Conservation (phyloP, 2,329 filamentous ascomycete genomes). For the Madurella mycetomatis region DNA sequence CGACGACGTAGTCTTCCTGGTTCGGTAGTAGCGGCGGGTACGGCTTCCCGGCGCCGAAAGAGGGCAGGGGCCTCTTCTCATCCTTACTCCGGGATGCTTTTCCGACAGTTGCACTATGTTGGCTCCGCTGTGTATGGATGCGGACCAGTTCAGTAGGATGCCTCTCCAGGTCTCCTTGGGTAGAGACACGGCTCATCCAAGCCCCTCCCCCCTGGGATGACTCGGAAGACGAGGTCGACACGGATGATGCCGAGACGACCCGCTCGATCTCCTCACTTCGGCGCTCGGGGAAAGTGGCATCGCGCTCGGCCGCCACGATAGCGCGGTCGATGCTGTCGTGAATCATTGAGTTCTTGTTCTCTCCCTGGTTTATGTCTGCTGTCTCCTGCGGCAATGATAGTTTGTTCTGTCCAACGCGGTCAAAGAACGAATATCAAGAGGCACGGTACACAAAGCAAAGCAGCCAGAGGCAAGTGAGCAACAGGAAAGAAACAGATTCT, state of each 20-base stretch:
- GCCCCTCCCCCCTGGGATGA: slow-evolving; percentile 35
- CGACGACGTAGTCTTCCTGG: slow-evolving; percentile 73
- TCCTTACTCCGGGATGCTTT: slow-evolving; percentile 43
- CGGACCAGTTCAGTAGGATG: slow-evolving; percentile 65
- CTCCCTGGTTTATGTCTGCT: background rate
- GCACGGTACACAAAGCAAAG: background rate
- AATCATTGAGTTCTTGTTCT: slow-evolving; percentile 28
- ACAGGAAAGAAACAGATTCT: background rate
- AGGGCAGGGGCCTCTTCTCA: slow-evolving; percentile 57
- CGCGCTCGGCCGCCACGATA: slow-evolving; percentile 50
- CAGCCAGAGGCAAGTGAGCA: background rate
- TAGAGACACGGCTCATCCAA: slow-evolving; percentile 58
- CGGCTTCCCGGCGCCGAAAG: slow-evolving; percentile 69
- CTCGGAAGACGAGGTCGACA: slow-evolving; percentile 46
- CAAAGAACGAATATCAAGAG: background rate
- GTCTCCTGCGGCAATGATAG: background rate
- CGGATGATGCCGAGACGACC: slow-evolving; percentile 50
- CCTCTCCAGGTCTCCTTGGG: slow-evolving; percentile 63
- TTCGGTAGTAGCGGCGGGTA: slow-evolving; percentile 67
- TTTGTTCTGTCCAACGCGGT: background rate
- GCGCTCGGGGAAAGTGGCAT: slow-evolving; percentile 41
- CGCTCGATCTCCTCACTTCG: slow-evolving; percentile 56
- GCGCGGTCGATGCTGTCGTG: slow-evolving; percentile 53
- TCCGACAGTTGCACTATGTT: slow-evolving; percentile 71
- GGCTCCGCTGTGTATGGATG: slow-evolving; percentile 65